Evolutionary conservation across 2,329 filamentous ascomycete genomes (phyloP).

Genomic region (Ophiognomonia clavigignenti-juglandacearum): DNA sequence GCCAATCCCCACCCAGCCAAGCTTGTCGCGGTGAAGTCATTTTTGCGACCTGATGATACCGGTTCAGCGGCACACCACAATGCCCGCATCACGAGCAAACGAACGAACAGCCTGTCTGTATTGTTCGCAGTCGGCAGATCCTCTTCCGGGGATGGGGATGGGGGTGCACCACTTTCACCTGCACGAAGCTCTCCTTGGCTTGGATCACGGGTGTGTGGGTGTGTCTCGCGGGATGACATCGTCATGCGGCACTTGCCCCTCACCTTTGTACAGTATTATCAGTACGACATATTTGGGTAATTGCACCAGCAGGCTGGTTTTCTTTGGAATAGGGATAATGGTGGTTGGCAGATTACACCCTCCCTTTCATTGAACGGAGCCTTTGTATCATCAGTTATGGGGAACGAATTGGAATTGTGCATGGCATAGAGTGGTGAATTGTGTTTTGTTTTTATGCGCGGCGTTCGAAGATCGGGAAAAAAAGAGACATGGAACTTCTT

Average conservation of each 20-base stretch:
- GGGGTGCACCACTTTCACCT: too few species aligned
- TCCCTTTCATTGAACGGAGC: not conserved
- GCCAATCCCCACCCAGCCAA: constrained; percentile 8
- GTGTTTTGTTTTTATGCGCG: not conserved
- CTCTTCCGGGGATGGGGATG: not conserved
- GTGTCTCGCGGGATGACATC: not conserved
- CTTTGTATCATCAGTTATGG: not conserved
- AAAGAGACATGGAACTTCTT: too few species aligned
- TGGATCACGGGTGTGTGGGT: not conserved
- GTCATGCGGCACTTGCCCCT: not conserved
- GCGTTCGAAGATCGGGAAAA: not conserved
- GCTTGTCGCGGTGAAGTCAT: not conserved
- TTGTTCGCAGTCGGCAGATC: not conserved
- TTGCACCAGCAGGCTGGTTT: constrained; percentile 10
- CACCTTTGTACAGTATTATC: not conserved
- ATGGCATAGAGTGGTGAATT: too few species aligned
- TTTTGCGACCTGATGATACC: too few species aligned
- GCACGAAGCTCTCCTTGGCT: too few species aligned
- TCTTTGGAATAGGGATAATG: not conserved
- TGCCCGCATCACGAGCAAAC: not conserved
- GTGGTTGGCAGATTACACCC: too few species aligned
- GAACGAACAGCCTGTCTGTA: not conserved
- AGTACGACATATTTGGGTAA: not conserved
- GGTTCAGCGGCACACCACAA: too few species aligned
- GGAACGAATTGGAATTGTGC: not conserved